A percentile compares a stretch with the other conserved stretches of the same genome.
These are phyloP conservation scores for Citrus sp. DNA, from an alignment of 345 rosid genomes.

Conservation along the genomic window DNA sequence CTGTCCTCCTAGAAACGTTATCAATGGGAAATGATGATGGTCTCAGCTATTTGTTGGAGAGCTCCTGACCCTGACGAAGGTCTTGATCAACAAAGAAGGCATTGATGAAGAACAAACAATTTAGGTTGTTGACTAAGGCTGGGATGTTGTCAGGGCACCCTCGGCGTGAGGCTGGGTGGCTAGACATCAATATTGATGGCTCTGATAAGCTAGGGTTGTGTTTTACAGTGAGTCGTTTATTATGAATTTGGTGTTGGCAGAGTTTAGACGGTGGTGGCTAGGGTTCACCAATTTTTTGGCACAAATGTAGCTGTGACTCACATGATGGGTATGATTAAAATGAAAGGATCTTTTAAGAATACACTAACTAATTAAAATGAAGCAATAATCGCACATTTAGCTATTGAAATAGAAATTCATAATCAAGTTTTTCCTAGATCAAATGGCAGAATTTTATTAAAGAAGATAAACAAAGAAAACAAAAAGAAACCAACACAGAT, in stretches of 20 bases:
- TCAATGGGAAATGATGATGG: neutral
- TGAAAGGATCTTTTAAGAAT: neutral
- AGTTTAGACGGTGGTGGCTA: no score
- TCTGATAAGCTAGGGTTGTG: no score
- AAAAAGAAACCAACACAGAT: neutral
- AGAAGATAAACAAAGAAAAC: neutral
- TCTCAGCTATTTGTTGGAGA: no score
- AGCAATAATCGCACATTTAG: no score
- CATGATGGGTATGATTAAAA: neutral
- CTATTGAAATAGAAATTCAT: neutral
- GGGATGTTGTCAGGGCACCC: no score
- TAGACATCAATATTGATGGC: no score
- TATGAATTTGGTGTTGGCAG: no score
- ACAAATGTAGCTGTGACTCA: neutral
- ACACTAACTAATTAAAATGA: neutral
- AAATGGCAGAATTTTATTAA: neutral
- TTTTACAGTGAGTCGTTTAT: no score
- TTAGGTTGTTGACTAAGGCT: rapidly evolving
- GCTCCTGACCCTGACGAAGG: no score
- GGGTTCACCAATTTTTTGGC: neutral
- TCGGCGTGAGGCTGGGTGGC: no score
- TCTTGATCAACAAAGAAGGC: no score
- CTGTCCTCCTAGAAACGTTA: slow-evolving; percentile 33
- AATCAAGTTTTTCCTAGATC: neutral
- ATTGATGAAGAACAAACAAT: no score